phyloP scores from a whole-genome alignment of 164 flowering plant genomes.

The Vitis rupestris region DNA sequence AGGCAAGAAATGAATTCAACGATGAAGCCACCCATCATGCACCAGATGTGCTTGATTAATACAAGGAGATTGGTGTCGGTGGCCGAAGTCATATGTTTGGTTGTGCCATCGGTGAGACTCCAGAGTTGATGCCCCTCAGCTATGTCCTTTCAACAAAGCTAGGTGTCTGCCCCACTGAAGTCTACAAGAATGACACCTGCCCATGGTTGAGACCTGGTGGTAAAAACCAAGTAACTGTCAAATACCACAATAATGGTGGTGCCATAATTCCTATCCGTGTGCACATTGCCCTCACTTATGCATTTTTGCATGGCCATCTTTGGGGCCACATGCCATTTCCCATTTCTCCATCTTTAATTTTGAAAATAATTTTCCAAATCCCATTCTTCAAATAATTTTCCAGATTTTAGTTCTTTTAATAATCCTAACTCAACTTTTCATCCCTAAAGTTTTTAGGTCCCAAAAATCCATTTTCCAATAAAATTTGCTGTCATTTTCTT shows the following conservation, averaged over 20 bases:
- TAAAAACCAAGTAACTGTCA: conserved; percentile 28
- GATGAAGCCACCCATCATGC: conserved; percentile 30
- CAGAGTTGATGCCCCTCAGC: conserved; percentile 65
- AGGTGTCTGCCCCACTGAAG: conserved; percentile 59
- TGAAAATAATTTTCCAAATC: too few relatives aligned
- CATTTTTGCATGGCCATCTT: too few relatives aligned
- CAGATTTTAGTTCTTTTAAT: too few relatives aligned
- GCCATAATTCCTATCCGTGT: conserved; percentile 70
- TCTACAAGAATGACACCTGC: conserved; percentile 64
- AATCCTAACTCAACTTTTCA: too few relatives aligned
- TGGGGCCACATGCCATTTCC: too few relatives aligned
- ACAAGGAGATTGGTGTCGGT: conserved; percentile 63
- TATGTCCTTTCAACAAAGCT: conserved; percentile 69
- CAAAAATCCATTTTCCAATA: too few relatives aligned
- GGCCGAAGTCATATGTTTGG: conserved; percentile 74
- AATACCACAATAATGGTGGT: conserved; percentile 48
- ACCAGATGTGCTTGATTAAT: too few relatives aligned
- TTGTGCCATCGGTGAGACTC: conserved; percentile 70
- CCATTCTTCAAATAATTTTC: too few relatives aligned
- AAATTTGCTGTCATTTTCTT: too few relatives aligned
- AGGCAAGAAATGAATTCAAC: conserved; percentile 36
- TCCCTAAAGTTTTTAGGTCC: too few relatives aligned
- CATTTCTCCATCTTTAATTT: too few relatives aligned
- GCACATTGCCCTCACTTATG: conserved; percentile 56
- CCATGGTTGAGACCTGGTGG: conserved; percentile 75